These are phyloP conservation scores for Apiospora pterosperma DNA, from an alignment of 2,329 filamentous ascomycete genomes.

Conservation along the genomic window DNA sequence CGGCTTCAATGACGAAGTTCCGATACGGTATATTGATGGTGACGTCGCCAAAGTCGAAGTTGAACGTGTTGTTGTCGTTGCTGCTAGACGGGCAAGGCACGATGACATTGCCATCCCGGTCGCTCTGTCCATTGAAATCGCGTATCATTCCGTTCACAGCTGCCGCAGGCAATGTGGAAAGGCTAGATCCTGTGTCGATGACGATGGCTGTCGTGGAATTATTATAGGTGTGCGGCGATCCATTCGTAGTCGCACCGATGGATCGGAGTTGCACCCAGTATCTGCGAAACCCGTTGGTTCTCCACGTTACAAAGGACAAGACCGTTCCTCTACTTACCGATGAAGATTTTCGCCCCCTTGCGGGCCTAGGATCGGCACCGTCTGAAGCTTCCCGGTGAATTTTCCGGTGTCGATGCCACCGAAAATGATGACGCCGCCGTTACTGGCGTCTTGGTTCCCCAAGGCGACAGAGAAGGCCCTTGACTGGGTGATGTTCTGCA, in stretches of 20 bases:
- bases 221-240: conserved; percentile 29
- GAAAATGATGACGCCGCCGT: conserved; percentile 59
- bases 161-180: conserved; percentile 60
- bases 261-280: conserved; percentile 50
- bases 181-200: conserved; percentile 67
- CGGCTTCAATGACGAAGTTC: conserved; percentile 41
- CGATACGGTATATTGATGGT: conserved; percentile 46
- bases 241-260: conserved; percentile 36
- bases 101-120: conserved; percentile 40
- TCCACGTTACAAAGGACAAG: background rate
- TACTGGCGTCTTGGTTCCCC: conserved; percentile 55
- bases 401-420: conserved; percentile 65
- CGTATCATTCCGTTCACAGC: conserved; percentile 49
- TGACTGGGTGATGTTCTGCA: conserved; percentile 52
- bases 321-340: background rate
- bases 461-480: conserved; percentile 65
- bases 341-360: conserved; percentile 32
- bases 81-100: conserved; percentile 43
- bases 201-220: conserved; percentile 52
- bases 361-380: conserved; percentile 57
- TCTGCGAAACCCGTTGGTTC: conserved; percentile 24
- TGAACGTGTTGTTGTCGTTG: conserved; percentile 36
- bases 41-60: conserved; percentile 46
- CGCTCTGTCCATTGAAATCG: conserved; percentile 40
- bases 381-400: conserved; percentile 56